Conservation (phyloP, 192 early-diverging fungal species). For the Podila epigama region DNA sequence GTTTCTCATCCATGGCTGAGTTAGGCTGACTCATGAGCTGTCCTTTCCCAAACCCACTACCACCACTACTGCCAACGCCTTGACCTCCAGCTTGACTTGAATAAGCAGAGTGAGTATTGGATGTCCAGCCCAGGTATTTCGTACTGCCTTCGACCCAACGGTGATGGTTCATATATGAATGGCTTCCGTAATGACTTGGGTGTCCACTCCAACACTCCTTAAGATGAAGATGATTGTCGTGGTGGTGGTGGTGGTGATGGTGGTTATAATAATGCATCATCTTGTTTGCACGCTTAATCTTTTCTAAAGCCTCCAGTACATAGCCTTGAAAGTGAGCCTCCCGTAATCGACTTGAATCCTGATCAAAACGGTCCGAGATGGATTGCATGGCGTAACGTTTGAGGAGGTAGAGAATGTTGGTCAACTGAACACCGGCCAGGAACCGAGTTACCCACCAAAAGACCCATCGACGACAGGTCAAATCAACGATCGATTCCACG, state of each 20-base stretch:
- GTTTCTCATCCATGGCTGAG: slow-evolving; percentile 21
- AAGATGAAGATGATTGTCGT: background rate
- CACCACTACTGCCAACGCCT: no score
- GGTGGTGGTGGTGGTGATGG: background rate
- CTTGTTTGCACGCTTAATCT: slow-evolving; percentile 21
- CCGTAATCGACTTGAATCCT: slow-evolving; percentile 25
- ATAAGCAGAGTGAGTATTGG: background rate
- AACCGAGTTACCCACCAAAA: slow-evolving; percentile 42
- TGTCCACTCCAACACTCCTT: no score
- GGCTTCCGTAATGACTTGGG: no score
- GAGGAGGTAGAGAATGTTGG: slow-evolving; percentile 29
- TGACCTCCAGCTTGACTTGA: background rate
- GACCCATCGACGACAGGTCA: slow-evolving; percentile 29
- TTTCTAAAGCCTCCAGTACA: slow-evolving; percentile 30
- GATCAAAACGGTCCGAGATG: slow-evolving; percentile 38
- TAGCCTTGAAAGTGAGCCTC: slow-evolving; percentile 43
- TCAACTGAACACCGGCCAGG: slow-evolving; percentile 26
- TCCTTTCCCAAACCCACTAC: no score
- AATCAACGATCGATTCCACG: slow-evolving; percentile 9
- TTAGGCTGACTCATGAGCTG: slow-evolving; percentile 11
- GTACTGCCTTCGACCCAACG: background rate
- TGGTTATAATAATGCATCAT: background rate
- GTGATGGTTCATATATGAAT: background rate
- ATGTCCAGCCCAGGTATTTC: background rate
- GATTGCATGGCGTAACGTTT: slow-evolving; percentile 34